These are phyloP conservation scores for Paralagenidium karlingii DNA, from an alignment of 352 stramenopile species.

Conservation along the genomic window DNA sequence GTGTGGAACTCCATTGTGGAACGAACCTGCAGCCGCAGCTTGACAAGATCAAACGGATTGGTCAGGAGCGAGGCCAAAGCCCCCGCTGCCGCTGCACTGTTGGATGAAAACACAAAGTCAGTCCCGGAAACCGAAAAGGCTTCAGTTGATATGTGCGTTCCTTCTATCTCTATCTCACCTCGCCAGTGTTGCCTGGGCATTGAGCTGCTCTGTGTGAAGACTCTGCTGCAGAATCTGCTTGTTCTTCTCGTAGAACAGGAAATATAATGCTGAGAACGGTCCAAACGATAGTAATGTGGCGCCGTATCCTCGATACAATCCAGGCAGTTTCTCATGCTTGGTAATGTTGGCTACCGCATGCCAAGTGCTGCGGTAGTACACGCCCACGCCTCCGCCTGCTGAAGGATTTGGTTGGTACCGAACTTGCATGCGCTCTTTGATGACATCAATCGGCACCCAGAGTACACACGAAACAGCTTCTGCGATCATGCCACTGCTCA, in stretches of 20 bases:
- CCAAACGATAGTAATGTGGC: conserved; percentile 95
- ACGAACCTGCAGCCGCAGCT: conserved; percentile 92
- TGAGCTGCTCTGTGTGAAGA: no score
- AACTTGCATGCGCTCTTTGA: conserved; percentile 98
- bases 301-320: conserved; percentile 93
- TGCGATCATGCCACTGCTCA: conserved; percentile 57
- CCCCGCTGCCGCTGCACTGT: conserved; percentile 71
- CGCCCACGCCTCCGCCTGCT: conserved; percentile 1
- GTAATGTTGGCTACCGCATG: conserved; percentile 88
- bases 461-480: conserved; percentile 88
- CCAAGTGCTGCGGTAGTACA: conserved; percentile 86
- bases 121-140: no score
- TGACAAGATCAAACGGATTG: conserved; percentile 94
- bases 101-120: no score
- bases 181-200: conserved; percentile 7
- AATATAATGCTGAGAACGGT: conserved; percentile 96
- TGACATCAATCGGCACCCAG: conserved; percentile 98
- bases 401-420: conserved; percentile 27
- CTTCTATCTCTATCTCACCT: conserved; percentile 2
- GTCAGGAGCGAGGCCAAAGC: conserved; percentile 92
- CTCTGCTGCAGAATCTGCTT: no score
- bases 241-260: conserved; percentile 95
- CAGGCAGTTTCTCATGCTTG: conserved; percentile 77
- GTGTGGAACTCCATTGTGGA: background rate
- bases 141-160: no score